phyloP scores from a whole-genome alignment of 495 filamentous ascomycete species.

The Hyaloscypha hepaticicola region DNA sequence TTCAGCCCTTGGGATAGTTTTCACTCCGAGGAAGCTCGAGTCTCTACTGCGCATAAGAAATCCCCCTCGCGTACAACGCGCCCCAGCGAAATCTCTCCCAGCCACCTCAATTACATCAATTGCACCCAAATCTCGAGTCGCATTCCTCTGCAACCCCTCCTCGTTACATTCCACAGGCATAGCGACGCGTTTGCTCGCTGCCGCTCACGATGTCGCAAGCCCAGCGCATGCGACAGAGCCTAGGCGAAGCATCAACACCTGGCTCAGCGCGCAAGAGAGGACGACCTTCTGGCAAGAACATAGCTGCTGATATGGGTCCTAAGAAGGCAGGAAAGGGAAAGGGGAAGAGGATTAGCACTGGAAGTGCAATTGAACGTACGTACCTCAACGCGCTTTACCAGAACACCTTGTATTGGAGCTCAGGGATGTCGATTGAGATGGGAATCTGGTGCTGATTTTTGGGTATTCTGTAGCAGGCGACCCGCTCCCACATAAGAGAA shows the following conservation, averaged over 20 bases:
- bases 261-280: slow-evolving; percentile 16
- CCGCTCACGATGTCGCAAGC: slow-evolving; percentile 16
- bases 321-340: slow-evolving; percentile 12
- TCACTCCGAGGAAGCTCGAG: background rate
- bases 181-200: background rate
- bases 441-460: slow-evolving; percentile 1
- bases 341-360: background rate
- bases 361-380: slow-evolving; percentile 15
- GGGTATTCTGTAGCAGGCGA: slow-evolving; percentile 58
- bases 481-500: slow-evolving; percentile 60
- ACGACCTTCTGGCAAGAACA: background rate
- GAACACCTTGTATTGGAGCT: too few species aligned
- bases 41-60: background rate
- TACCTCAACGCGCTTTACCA: background rate
- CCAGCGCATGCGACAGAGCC: slow-evolving; percentile 10
- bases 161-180: slow-evolving; percentile 6
- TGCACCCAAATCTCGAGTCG: background rate
- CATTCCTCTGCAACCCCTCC: slow-evolving; percentile 9
- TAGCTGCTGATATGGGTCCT: slow-evolving; percentile 1
- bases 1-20: too few species aligned
- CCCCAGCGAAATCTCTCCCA: background rate
- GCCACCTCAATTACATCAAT: slow-evolving; percentile 13
- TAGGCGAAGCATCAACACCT: slow-evolving; percentile 20
- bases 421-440: too few species aligned
- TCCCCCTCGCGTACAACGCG: background rate